These are phyloP conservation scores for Capsicum pubescens DNA, from an alignment of 257 asterid species.

Conservation along the genomic window DNA sequence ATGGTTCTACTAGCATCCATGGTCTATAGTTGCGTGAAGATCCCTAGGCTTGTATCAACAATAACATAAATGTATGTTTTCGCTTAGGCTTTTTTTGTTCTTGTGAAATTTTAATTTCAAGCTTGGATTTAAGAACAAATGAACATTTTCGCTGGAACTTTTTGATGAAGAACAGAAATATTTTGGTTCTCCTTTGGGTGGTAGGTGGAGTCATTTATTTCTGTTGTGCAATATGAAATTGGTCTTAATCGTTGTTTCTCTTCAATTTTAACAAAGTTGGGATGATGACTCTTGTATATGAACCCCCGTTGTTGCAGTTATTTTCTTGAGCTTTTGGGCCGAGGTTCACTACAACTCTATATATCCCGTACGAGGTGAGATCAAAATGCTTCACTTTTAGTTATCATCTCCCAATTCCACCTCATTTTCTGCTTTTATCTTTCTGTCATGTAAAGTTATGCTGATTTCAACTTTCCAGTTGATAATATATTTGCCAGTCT, in stretches of 20 bases:
- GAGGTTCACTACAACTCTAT: slow-evolving; percentile 98
- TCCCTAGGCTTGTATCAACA: neutral
- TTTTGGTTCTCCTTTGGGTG: neutral
- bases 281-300: slow-evolving; percentile 8
- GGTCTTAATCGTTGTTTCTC: neutral
- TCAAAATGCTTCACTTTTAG: neutral
- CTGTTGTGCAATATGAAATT: neutral
- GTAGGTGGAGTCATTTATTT: neutral
- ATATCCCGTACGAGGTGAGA: slow-evolving; percentile 91
- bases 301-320: slow-evolving; percentile 57
- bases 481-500: neutral
- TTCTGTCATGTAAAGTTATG: neutral
- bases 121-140: slow-evolving; percentile 14
- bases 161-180: neutral
- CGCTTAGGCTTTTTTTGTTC: neutral
- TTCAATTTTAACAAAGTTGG: slow-evolving; percentile 24
- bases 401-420: slow-evolving; percentile 10
- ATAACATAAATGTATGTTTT: neutral
- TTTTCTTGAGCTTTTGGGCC: slow-evolving; percentile 95
- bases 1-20: neutral
- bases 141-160: neutral
- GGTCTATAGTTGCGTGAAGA: neutral
- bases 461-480: slow-evolving; percentile 15
- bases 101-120: slow-evolving; percentile 18
- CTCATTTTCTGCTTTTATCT: neutral